A percentile compares a stretch with the other conserved stretches of the same genome.
Evolutionary conservation across 2,329 filamentous ascomycete species (phyloP).

Genomic region (Dothideomycetidae sp.): DNA sequence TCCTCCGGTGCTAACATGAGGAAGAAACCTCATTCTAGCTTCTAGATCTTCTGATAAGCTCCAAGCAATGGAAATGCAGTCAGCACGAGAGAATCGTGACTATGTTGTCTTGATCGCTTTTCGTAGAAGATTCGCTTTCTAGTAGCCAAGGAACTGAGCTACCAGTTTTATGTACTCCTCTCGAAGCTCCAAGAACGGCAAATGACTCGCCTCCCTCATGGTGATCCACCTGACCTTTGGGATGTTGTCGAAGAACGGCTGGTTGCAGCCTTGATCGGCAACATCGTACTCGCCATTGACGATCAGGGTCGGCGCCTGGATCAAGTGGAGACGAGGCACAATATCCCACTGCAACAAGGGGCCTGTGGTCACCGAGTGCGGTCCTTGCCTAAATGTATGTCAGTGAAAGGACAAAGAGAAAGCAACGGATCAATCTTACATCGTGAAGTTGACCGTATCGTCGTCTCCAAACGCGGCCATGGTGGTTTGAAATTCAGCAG

Average conservation of each 20-base stretch:
- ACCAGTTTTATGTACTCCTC: too few species aligned
- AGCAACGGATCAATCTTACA: constrained; percentile 13
- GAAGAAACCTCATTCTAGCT: too few species aligned
- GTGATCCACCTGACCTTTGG: constrained; percentile 28
- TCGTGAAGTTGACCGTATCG: constrained; percentile 15
- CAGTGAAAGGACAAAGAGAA: not conserved
- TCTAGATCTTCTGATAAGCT: too few species aligned
- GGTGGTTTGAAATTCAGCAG: constrained; percentile 9
- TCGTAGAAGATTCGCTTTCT: too few species aligned
- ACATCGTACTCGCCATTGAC: constrained; percentile 32
- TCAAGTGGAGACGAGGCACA: constrained; percentile 23
- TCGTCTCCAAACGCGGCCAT: constrained; percentile 15
- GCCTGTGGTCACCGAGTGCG: constrained; percentile 17
- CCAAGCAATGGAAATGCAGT: too few species aligned
- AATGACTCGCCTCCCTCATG: constrained; percentile 22
- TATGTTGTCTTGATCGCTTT: too few species aligned
- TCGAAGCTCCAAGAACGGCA: constrained; percentile 27
- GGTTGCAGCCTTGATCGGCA: constrained; percentile 22
- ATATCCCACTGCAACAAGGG: constrained; percentile 28
- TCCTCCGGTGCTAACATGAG: too few species aligned
- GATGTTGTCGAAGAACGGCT: constrained; percentile 26
- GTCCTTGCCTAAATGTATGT: not conserved
- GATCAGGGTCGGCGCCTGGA: constrained; percentile 28
- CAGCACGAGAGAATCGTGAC: too few species aligned
- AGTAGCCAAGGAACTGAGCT: too few species aligned